Evolutionary conservation across 352 stramenopile species (phyloP), one percentile per base, ranked within the genome.

Genomic region (Globisporangium cederbergense): DNA sequence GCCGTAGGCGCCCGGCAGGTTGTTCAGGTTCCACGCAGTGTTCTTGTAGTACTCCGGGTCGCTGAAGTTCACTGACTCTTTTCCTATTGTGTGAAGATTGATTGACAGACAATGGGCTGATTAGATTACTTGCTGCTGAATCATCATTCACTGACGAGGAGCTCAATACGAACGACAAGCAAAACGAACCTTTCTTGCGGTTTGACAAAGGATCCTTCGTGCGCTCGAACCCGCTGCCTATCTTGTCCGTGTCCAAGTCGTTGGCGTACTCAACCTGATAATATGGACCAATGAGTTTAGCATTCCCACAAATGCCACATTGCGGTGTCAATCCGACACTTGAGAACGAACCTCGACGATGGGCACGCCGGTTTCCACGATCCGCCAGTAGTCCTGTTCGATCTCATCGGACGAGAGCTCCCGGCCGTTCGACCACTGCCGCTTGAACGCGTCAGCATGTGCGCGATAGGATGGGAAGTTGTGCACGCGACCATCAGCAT

Each of bases 1-100:
- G 1, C 91, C 89, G 22, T 93, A 89, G 18, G 93, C 84, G 56
- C 93, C 90, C 0, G 97, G 96, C 18, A 99, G 86, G 70, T 98
- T 99, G 79, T 99, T 99, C 16, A 99, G 72, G 74, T 99, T 99
- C 97, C 97, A 99, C 45, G 77, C 85, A 18, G 89, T 88, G 28
- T 84, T 72, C 34, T 75, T 66, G 65, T 97, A 98, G 63, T 93
- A 95, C 55, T 83, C 67, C 0, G 71, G 76, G 34, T 85, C 68
- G 4, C 32, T 13, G 52, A 93, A 93, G 60, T 86, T 76, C 13
- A 90, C 73, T 6, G 38, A 18, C 50, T 81, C 68, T 60, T 81
- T 72, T 4, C 67, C 72, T 59, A 52, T 65, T 55, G 49, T 22
- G 75, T 25, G 1, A 28, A 30, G n/a, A 50, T 9, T 14, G 36